These are phyloP conservation scores for Trichophyton verrucosum DNA, from an alignment of 2,329 filamentous ascomycete species.

Conservation along the genomic window DNA sequence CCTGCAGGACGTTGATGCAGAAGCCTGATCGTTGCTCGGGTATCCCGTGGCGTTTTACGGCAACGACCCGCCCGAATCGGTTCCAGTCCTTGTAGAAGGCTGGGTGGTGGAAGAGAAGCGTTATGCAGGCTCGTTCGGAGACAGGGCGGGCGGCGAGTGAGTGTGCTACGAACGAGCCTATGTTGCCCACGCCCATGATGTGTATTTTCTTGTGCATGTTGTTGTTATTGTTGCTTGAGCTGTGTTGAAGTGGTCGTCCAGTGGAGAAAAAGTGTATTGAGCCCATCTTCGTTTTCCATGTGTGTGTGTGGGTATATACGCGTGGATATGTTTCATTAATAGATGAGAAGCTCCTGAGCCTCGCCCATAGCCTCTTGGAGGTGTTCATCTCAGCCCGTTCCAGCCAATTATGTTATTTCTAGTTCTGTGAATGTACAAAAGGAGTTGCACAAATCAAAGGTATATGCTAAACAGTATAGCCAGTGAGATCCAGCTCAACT, in stretches of 20 bases:
- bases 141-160: slow-evolving; percentile 50
- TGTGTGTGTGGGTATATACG: not conserved
- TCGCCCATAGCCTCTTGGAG: not conserved
- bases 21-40: slow-evolving; percentile 33
- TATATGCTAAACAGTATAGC: not conserved
- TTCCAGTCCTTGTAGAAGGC: slow-evolving; percentile 26
- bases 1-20: slow-evolving; percentile 30
- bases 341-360: not conserved
- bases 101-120: slow-evolving; percentile 59
- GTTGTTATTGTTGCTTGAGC: slow-evolving; percentile 6
- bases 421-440: not conserved
- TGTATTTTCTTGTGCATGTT: slow-evolving; percentile 46
- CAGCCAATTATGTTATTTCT: not conserved
- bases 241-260: not conserved
- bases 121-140: slow-evolving; percentile 52
- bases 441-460: not conserved
- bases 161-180: slow-evolving; percentile 68
- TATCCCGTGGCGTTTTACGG: slow-evolving; percentile 28
- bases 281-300: not conserved
- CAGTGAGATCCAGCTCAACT: not conserved
- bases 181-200: slow-evolving; percentile 67
- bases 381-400: not conserved
- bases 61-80: slow-evolving; percentile 21
- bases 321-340: not conserved
- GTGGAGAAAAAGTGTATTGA: not conserved